A percentile compares a stretch with the other conserved stretches of the same genome.
Conservation (phyloP, 2,329 filamentous ascomycete species). For the Clonostachys solani region DNA sequence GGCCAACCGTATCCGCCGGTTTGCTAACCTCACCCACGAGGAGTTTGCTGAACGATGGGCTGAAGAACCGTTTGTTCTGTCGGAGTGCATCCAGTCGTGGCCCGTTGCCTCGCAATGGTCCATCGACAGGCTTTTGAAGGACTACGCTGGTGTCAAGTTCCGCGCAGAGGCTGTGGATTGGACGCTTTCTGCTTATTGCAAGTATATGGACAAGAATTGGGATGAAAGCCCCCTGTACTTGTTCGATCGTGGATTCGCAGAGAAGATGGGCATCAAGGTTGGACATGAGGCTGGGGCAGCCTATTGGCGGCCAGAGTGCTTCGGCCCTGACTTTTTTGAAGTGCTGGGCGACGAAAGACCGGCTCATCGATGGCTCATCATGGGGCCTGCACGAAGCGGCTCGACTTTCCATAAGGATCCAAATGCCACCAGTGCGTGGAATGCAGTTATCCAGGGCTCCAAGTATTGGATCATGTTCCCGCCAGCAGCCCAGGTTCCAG, state of each 20-base stretch:
- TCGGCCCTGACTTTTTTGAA: slow-evolving; percentile 81
- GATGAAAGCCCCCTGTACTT: slow-evolving; percentile 93
- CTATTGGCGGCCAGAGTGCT: slow-evolving; percentile 81
- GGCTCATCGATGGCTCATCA: slow-evolving; percentile 87
- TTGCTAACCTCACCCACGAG: slow-evolving; percentile 63
- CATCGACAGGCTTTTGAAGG: slow-evolving; percentile 58
- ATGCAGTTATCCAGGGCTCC: slow-evolving; percentile 80
- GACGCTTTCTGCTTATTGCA: slow-evolving; percentile 74
- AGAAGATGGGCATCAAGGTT: slow-evolving; percentile 75
- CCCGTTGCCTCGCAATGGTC: slow-evolving; percentile 73
- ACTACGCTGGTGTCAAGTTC: slow-evolving; percentile 66
- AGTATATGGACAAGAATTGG: slow-evolving; percentile 73
- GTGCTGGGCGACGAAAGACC: slow-evolving; percentile 75
- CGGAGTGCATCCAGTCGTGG: slow-evolving; percentile 77
- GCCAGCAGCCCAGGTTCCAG: slow-evolving; percentile 71
- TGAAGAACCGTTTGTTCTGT: slow-evolving; percentile 80
- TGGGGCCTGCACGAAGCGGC: slow-evolving; percentile 81
- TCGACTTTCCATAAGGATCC: slow-evolving; percentile 91
- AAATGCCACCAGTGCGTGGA: slow-evolving; percentile 80
- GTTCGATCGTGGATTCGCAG: slow-evolving; percentile 81
- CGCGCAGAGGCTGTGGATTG: slow-evolving; percentile 93
- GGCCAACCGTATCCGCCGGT: slow-evolving; percentile 67
- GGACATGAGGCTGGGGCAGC: slow-evolving; percentile 44
- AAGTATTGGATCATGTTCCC: slow-evolving; percentile 99
- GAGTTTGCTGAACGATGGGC: slow-evolving; percentile 77